A percentile compares a stretch with the other conserved stretches of the same genome.
phyloP scores from a whole-genome alignment of 148 eudicot genomes.

The Linanthus parryae region DNA sequence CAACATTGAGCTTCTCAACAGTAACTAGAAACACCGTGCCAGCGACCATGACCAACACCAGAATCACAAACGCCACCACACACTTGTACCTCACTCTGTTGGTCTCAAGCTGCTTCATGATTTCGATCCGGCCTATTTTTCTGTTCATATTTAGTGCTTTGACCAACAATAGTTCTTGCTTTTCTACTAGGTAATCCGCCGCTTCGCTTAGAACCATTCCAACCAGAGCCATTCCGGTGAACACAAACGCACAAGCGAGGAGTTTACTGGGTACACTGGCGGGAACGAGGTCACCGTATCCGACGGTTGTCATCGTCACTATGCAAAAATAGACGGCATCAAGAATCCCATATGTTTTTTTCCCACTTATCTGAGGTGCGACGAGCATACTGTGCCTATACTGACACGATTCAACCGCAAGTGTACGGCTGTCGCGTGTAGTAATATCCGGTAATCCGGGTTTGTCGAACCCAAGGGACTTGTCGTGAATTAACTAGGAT shows the following conservation, averaged over 20 bases:
- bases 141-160: conserved; percentile 43
- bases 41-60: conserved; percentile 39
- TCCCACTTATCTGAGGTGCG: conserved; percentile 50
- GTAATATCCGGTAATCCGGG: too few species aligned
- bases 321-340: conserved; percentile 85
- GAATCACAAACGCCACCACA: conserved; percentile 19
- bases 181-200: conserved; percentile 82
- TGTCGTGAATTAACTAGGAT: too few species aligned
- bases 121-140: conserved; percentile 30
- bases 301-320: conserved; percentile 94
- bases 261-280: conserved; percentile 46
- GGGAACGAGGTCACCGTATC: conserved; percentile 92
- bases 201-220: conserved; percentile 54
- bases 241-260: conserved; percentile 82
- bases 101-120: conserved; percentile 50
- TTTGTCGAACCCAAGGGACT: too few species aligned
- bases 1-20: conserved; percentile 49
- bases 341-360: conserved; percentile 50
- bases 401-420: too few species aligned
- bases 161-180: conserved; percentile 61
- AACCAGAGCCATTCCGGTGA: conserved; percentile 71
- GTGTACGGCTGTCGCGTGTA: too few species aligned
- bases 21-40: conserved; percentile 56
- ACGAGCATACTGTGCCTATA: conserved; percentile 49
- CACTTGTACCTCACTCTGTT: conserved; percentile 56